phyloP scores from a whole-genome alignment of 192 early-diverging fungal species.

The Linnemannia hyalina region DNA sequence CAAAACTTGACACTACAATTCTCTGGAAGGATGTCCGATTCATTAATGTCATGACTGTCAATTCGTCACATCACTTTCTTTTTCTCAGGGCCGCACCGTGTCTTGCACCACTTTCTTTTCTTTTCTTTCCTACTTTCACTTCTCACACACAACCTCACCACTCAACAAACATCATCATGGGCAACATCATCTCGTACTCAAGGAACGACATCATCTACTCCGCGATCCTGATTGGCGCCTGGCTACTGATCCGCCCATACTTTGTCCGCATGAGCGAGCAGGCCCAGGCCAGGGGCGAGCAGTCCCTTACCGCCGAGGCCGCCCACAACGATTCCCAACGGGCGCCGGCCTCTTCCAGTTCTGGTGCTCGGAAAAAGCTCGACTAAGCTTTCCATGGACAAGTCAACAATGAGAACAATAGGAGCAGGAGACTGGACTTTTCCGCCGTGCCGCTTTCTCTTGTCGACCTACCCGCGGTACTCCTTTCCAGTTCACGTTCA shows the following conservation, averaged over 20 bases:
- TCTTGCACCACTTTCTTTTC: background rate
- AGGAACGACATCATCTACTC: slow-evolving; percentile 53
- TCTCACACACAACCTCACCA: background rate
- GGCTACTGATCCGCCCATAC: slow-evolving; percentile 44
- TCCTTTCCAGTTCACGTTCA: no score
- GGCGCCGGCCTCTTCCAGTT: background rate
- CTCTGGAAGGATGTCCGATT: background rate
- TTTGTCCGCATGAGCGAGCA: slow-evolving; percentile 48
- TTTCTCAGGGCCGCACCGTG: background rate
- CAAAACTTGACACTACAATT: background rate
- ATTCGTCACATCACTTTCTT: background rate
- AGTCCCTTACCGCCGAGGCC: slow-evolving; percentile 30
- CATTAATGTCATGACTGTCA: background rate
- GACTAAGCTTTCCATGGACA: slow-evolving; percentile 8
- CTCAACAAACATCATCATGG: slow-evolving; percentile 26
- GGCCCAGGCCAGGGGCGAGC: slow-evolving; percentile 23
- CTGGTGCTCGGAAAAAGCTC: slow-evolving; percentile 33
- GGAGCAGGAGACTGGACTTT: no score
- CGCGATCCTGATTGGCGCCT: slow-evolving; percentile 38
- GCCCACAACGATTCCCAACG: slow-evolving; percentile 16
- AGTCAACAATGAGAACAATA: no score
- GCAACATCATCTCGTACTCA: slow-evolving; percentile 41
- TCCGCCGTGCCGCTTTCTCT: no score
- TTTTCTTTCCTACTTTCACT: background rate
- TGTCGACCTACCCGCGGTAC: no score